These are phyloP conservation scores for Kurtzmaniella quercitrusa DNA, from an alignment of 1,139 yeast genomes.

Conservation along the genomic window DNA sequence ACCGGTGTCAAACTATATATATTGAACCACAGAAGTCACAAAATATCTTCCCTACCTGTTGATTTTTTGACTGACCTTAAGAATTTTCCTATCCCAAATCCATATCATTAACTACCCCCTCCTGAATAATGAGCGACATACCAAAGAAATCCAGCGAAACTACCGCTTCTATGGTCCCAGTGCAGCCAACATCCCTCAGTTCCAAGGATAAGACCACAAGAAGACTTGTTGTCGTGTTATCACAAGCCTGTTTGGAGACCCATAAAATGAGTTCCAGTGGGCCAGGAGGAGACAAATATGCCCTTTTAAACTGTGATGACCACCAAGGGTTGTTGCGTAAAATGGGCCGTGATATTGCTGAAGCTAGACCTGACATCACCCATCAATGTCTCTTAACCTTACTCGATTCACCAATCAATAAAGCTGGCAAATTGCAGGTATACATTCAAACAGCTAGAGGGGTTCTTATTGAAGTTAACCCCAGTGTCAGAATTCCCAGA, in stretches of 20 bases:
- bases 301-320: slow-evolving; percentile 92
- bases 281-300: slow-evolving; percentile 87
- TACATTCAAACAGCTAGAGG: slow-evolving; percentile 95
- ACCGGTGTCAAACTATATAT: too few relatives aligned
- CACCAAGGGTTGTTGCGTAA: slow-evolving; percentile 93
- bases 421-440: slow-evolving; percentile 94
- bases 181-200: slow-evolving; percentile 73
- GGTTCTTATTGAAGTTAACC: slow-evolving; percentile 91
- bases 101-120: background rate
- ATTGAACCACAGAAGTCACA: too few relatives aligned
- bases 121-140: slow-evolving; percentile 1
- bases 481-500: slow-evolving; percentile 94
- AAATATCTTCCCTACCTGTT: too few relatives aligned
- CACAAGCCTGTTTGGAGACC: slow-evolving; percentile 94
- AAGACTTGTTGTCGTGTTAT: slow-evolving; percentile 84
- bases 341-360: slow-evolving; percentile 96
- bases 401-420: slow-evolving; percentile 92
- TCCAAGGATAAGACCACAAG: slow-evolving; percentile 81
- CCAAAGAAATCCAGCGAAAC: slow-evolving; percentile 12
- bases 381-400: slow-evolving; percentile 92
- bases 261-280: slow-evolving; percentile 77
- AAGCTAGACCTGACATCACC: slow-evolving; percentile 97
- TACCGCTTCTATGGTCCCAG: slow-evolving; percentile 73
- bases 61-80: too few relatives aligned
- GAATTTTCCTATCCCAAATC: too few relatives aligned